Conservation (phyloP, 2,329 filamentous ascomycete genomes). For the Fusarium sp. region DNA sequence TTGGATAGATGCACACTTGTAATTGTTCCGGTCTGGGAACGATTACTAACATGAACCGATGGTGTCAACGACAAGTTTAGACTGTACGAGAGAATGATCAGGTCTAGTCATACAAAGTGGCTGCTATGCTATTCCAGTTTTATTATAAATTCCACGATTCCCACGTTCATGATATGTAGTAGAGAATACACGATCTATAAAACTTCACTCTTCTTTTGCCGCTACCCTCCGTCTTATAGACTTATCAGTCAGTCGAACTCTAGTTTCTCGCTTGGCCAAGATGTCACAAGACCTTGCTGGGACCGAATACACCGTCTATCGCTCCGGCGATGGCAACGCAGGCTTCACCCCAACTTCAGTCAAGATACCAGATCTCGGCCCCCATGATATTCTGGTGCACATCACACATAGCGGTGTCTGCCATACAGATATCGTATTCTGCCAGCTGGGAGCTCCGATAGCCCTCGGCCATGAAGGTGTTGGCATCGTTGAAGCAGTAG, state of each 20-base stretch:
- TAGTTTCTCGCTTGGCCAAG: neutral
- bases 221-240: neutral
- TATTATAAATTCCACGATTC: neutral
- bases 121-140: neutral
- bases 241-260: neutral
- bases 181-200: neutral
- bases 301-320: constrained; percentile 1
- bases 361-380: neutral
- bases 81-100: neutral
- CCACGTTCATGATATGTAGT: neutral
- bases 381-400: constrained; percentile 2
- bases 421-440: constrained; percentile 4
- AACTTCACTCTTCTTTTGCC: neutral
- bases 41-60: neutral
- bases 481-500: neutral
- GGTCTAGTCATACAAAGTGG: neutral
- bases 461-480: constrained; percentile 7
- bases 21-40: neutral
- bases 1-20: neutral
- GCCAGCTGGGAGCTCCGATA: constrained; percentile 6
- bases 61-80: neutral
- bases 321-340: neutral
- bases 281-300: neutral
- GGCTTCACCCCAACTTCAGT: neutral
- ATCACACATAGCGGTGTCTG: constrained; percentile 16